These are phyloP conservation scores for Cryptococcus wingfieldii DNA, from an alignment of 1,284 basidiomycete species.

Conservation along the genomic window DNA sequence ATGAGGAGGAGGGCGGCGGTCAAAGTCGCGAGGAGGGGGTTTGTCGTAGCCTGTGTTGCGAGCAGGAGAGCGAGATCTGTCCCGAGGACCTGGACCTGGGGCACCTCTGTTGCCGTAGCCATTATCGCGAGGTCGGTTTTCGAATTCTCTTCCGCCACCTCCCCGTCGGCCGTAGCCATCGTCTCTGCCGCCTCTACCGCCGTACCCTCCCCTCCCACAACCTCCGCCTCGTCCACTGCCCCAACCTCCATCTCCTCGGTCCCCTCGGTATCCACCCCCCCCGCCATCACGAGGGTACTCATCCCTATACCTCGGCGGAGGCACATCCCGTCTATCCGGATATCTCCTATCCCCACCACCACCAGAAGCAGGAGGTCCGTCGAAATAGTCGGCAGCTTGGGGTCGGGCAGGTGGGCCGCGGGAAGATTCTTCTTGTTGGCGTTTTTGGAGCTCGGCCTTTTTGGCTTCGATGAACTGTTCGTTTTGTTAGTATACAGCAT, in stretches of 20 bases:
- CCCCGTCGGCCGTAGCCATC: background rate
- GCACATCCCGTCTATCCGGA: background rate
- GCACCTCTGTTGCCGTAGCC: background rate
- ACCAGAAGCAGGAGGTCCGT: background rate
- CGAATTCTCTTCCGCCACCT: background rate
- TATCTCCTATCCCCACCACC: background rate
- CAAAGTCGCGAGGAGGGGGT: background rate
- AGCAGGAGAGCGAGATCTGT: conserved; percentile 4
- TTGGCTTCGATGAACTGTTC: conserved; percentile 80
- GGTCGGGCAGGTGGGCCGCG: background rate
- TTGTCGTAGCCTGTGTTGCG: background rate
- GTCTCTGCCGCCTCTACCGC: background rate
- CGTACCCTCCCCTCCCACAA: conserved; percentile 6
- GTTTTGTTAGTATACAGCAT: background rate
- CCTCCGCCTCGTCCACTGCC: background rate
- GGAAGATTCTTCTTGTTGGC: conserved; percentile 47
- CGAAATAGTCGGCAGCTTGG: conserved; percentile 16
- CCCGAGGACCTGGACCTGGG: background rate
- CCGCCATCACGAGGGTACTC: conserved; percentile 2
- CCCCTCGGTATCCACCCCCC: conserved; percentile 3
- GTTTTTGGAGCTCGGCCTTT: conserved; percentile 83
- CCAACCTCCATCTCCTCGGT: background rate
- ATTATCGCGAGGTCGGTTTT: background rate
- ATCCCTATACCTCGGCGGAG: conserved; percentile 1
- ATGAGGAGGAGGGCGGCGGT: conserved; percentile 9